Evolutionary conservation across 2,329 filamentous ascomycete species (phyloP), one percentile per base, ranked within the genome.

Genomic region (Pyricularia grisea): DNA sequence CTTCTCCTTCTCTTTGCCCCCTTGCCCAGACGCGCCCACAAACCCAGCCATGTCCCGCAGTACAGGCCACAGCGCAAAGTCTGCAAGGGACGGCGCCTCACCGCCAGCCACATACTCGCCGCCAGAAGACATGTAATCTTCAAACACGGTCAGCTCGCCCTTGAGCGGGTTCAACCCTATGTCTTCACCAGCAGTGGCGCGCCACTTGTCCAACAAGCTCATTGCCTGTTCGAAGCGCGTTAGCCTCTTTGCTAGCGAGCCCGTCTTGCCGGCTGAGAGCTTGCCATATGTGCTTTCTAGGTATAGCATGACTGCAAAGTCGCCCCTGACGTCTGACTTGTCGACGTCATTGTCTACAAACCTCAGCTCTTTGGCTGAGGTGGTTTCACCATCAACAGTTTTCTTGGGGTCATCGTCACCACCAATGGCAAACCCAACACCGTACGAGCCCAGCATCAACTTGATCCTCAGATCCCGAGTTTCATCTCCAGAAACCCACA

Each of bases 31-130:
- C 20, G 25, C 66, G n/a, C 77, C 79, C 69, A 75, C 75, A 25
- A 77, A 76, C 17, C 75, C 71, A 10, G 80, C 74, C 25, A 87
- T 78, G 36, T 79, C 79, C 69, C 86, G 77, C 70, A 89, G 72
- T 17, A 87, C 79, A 0, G 87, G 86, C 83, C 84, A 88, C 3
- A 88, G 74, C 0, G 84, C 85, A 74, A 83, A 89, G 74, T 89
- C 87, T 0, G 82, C 82, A 1, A 88, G 73, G 1, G 79, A 78
- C 0, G 81, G 73, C 12, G 72, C 72, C 0, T 70, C 71, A 3
- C 74, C 69, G 0, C 82, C 84, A 0, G 82, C 81, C 25, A 87
- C 80, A 73, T 82, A 87, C 69, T 66, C 61, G 73, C 71, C 20
- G 67, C 65, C 5, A 71, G 70, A 67, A 0, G 70, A 69, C 0